Percentiles rank a stretch among this genome's conserved stretches.
Conservation (phyloP, 1,139 yeast genomes). For the Ashbya aceris region DNA sequence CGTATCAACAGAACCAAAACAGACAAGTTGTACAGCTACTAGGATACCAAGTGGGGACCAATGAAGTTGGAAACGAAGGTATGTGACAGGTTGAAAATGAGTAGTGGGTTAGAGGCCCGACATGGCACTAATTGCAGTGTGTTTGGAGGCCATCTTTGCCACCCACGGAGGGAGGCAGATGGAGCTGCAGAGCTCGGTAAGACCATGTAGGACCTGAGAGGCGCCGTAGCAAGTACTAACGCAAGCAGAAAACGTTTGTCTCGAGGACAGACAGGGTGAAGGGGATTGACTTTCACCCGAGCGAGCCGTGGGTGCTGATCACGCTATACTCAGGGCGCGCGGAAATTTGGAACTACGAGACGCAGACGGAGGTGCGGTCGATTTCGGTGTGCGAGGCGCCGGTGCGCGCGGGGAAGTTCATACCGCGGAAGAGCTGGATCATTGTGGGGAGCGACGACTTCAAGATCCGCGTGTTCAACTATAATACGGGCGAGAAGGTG, state of each 20-base stretch:
- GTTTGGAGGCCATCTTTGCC: neutral
- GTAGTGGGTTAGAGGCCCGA: neutral
- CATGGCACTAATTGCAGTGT: neutral
- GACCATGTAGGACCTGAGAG: no score
- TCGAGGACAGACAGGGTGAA: constrained; percentile 85
- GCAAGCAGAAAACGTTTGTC: constrained; percentile 25
- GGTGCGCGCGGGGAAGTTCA: constrained; percentile 88
- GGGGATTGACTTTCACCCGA: constrained; percentile 95
- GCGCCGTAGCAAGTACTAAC: neutral
- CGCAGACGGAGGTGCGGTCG: constrained; percentile 53
- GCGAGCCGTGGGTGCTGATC: constrained; percentile 92
- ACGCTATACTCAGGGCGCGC: constrained; percentile 74
- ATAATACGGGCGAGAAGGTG: constrained; percentile 89
- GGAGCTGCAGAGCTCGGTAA: no score
- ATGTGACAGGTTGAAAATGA: constrained; percentile 10
- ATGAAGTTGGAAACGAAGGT: constrained; percentile 28
- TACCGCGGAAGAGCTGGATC: constrained; percentile 96
- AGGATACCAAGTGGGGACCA: constrained; percentile 2
- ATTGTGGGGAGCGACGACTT: constrained; percentile 95
- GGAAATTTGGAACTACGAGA: constrained; percentile 91
- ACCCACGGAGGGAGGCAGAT: no score
- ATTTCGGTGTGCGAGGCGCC: constrained; percentile 91
- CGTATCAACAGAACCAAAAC: no score
- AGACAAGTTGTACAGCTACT: no score
- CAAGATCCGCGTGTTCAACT: constrained; percentile 85